These are phyloP conservation scores for Fomitopsis serialis DNA, from an alignment of 768 basidiomycete species.

Conservation along the genomic window DNA sequence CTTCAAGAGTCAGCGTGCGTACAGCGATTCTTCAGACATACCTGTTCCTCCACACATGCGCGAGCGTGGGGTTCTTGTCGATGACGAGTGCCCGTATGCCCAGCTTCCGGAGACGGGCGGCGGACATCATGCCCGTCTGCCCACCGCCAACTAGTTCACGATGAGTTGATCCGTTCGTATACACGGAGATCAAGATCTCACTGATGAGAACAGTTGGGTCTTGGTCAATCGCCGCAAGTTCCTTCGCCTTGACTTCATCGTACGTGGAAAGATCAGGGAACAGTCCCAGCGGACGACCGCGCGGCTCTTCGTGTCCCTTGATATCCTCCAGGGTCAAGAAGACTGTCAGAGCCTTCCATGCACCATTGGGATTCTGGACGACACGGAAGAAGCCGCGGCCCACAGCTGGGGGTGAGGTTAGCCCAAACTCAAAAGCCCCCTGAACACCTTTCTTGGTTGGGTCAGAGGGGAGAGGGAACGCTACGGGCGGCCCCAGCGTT, in stretches of 20 bases:
- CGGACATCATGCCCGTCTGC: conserved; percentile 37
- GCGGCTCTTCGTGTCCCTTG: conserved; percentile 30
- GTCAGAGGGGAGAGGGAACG: conserved; percentile 1
- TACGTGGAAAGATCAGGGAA: conserved; percentile 33
- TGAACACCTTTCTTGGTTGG: conserved; percentile 2
- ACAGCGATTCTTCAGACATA: conserved; percentile 27
- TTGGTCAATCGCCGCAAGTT: conserved; percentile 30
- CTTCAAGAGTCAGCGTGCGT: too few relatives aligned
- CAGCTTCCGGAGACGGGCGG: conserved; percentile 37
- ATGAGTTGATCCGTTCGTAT: too few relatives aligned
- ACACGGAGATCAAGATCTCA: conserved; percentile 14
- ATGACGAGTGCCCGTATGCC: conserved; percentile 32
- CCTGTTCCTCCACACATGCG: conserved; percentile 38
- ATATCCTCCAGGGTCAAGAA: conserved; percentile 18
- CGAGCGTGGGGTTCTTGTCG: conserved; percentile 29
- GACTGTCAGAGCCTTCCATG: conserved; percentile 30
- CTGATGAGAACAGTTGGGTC: conserved; percentile 37
- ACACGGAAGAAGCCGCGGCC: conserved; percentile 33
- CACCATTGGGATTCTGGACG: conserved; percentile 11
- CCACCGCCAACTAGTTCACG: conserved; percentile 33
- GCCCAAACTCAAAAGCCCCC: conserved; percentile 28
- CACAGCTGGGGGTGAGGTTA: conserved; percentile 25
- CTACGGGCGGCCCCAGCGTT: conserved; percentile 6
- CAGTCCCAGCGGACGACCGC: conserved; percentile 21
- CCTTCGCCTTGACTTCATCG: conserved; percentile 16